phyloP scores from a whole-genome alignment of 176 grass and related monocot genomes.

The Cenchrus americanus region DNA sequence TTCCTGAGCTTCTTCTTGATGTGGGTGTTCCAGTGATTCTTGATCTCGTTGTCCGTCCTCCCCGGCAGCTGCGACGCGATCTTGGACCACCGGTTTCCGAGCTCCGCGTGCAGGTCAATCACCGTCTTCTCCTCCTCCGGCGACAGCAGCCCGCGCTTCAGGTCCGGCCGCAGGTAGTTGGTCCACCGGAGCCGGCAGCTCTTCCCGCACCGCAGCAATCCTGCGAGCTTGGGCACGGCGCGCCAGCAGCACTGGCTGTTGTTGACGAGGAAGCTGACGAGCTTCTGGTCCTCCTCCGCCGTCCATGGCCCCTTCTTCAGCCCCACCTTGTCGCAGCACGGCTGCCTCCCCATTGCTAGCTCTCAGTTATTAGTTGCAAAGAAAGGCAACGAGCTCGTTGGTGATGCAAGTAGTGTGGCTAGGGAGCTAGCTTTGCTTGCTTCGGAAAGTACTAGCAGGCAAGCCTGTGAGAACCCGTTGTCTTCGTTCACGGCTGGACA shows the following conservation, averaged over 20 bases:
- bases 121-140: conserved; percentile 70
- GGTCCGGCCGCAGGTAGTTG: conserved; percentile 89
- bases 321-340: conserved; percentile 89
- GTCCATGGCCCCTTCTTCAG: conserved; percentile 88
- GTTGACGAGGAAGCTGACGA: conserved; percentile 73
- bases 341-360: conserved; percentile 73
- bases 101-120: conserved; percentile 81
- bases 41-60: conserved; percentile 92
- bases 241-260: conserved; percentile 84
- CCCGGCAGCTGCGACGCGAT: conserved; percentile 85
- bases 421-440: conserved; percentile 15
- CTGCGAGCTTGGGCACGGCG: conserved; percentile 84
- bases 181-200: conserved; percentile 88
- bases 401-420: too few species aligned
- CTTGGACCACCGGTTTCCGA: conserved; percentile 95
- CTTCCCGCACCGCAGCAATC: conserved; percentile 86
- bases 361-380: too few species aligned
- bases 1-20: conserved; percentile 93
- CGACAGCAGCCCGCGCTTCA: conserved; percentile 76
- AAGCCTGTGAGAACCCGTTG: background rate
- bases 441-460: conserved; percentile 5
- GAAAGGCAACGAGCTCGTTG: too few species aligned
- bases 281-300: conserved; percentile 76
- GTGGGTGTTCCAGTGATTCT: conserved; percentile 95
- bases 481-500: conserved; percentile 33